These are phyloP conservation scores for Kazachstania psychrophila DNA, from an alignment of 805 yeast genomes.

Conservation along the genomic window DNA sequence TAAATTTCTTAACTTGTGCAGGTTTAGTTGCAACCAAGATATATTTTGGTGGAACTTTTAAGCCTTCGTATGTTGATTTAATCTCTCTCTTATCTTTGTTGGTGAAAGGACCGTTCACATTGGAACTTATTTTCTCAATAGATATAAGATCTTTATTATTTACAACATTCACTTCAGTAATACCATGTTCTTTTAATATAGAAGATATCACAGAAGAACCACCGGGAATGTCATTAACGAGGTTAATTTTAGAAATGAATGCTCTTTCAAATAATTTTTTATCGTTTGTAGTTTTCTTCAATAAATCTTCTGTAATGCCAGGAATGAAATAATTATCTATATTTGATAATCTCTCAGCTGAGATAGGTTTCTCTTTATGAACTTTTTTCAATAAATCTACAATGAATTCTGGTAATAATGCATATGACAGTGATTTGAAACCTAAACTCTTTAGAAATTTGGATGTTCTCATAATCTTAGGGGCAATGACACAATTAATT, in stretches of 20 bases:
- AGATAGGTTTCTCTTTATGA: constrained; percentile 7
- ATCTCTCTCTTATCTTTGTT: neutral
- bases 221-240: constrained; percentile 25
- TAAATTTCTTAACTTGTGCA: constrained; percentile 21
- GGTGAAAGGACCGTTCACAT: neutral
- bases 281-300: constrained; percentile 10
- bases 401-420: constrained; percentile 48
- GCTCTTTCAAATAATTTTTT: constrained; percentile 24
- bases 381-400: constrained; percentile 35
- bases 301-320: constrained; percentile 23
- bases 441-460: constrained; percentile 71
- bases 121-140: constrained; percentile 6
- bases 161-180: constrained; percentile 14
- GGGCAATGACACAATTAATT: constrained; percentile 58
- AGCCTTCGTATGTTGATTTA: neutral
- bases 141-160: constrained; percentile 9
- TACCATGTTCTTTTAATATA: constrained; percentile 24
- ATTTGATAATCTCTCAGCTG: constrained; percentile 8
- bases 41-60: constrained; percentile 15
- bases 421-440: constrained; percentile 38
- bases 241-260: constrained; percentile 15
- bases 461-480: constrained; percentile 74
- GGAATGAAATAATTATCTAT: constrained; percentile 28
- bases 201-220: constrained; percentile 21
- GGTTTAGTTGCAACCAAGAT: constrained; percentile 43